A percentile compares a stretch with the other conserved stretches of the same genome.
These are phyloP conservation scores for Paramecium sonneborni DNA, from an alignment of 73 alveolate species.

Conservation along the genomic window DNA sequence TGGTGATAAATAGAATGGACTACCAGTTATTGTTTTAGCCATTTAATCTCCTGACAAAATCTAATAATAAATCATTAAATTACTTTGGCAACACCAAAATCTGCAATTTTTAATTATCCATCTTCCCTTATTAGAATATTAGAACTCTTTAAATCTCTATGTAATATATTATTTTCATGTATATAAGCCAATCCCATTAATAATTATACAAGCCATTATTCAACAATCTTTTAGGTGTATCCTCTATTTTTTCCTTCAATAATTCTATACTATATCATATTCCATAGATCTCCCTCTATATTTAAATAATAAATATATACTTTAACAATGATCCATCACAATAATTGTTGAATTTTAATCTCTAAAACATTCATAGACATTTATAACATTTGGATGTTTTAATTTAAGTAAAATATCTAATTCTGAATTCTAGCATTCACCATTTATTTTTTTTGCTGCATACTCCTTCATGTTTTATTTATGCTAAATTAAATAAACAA, in stretches of 20 bases:
- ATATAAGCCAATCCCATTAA: background rate
- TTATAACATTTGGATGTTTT: background rate
- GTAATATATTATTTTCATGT: background rate
- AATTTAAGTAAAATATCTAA: background rate
- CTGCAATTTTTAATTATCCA: background rate
- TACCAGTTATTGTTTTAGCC: conserved; percentile 72
- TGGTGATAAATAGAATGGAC: conserved; percentile 98
- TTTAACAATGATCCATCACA: background rate
- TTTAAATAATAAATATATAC: background rate
- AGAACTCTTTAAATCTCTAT: conserved; percentile 34
- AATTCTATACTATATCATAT: background rate
- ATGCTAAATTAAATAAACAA: background rate
- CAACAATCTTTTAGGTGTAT: background rate
- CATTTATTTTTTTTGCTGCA: background rate
- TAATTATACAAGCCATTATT: background rate
- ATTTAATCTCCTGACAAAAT: background rate
- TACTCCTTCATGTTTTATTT: background rate
- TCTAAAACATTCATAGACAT: background rate
- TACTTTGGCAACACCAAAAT: conserved; percentile 31
- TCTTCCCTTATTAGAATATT: background rate
- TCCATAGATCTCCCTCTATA: background rate
- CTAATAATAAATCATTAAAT: background rate
- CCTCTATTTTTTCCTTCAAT: background rate
- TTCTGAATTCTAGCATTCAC: background rate
- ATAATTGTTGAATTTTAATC: background rate